Base-by-base conservation (phyloP, 2,329 filamentous ascomycete species). In the Dactylellina haptotyla region DNA sequence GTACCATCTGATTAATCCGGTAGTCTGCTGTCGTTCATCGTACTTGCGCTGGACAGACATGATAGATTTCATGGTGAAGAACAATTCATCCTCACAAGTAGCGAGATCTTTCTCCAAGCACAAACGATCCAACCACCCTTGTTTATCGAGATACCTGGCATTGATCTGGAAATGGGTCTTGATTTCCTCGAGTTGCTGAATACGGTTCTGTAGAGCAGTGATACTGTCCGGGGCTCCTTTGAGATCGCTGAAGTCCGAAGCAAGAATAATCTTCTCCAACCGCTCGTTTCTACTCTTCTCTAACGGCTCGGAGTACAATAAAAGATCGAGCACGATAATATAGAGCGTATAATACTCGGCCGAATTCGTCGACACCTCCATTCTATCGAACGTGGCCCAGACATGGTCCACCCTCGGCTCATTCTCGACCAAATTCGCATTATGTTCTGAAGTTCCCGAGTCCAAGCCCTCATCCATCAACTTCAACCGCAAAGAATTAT, bases 61-160 rank as follows among this genome's bases (percentile, higher is more conserved):
- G 80, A 99, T 99, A 39, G 95, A 96, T 79, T 99, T 98, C 95
- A 99, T 98, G 84, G 99, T 91, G 83, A 99, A 99, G 85, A 99
- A 99, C 6, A 99, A 83, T 81, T 99, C 96, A 78, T 99, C 95
- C 80, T 98, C 95, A 78, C 92, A 97, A 18, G 88, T 88, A 8
- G 92, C 87, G 56, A 99, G 84, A 79, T 99, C 95, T 57, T 91
- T 89, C 79, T 99, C 95, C 45, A 99, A 85, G n/a, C 89, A 83
- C 70, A 97, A 84, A 32, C 93, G 88, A 79, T 98, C 94, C 79
- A 95, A 88, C 93, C 94, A 98, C 12, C 93, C 93, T 79, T 91
- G 88, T 78, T 89, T 89, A 80, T 98, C 94, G 25, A 99, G 85
- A 72, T 90, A 90, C 78, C 90, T 90, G 32, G 92, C 89, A 80